phyloP scores from a whole-genome alignment of 352 stramenopile genomes.

The Globisporangium apiculatum region DNA sequence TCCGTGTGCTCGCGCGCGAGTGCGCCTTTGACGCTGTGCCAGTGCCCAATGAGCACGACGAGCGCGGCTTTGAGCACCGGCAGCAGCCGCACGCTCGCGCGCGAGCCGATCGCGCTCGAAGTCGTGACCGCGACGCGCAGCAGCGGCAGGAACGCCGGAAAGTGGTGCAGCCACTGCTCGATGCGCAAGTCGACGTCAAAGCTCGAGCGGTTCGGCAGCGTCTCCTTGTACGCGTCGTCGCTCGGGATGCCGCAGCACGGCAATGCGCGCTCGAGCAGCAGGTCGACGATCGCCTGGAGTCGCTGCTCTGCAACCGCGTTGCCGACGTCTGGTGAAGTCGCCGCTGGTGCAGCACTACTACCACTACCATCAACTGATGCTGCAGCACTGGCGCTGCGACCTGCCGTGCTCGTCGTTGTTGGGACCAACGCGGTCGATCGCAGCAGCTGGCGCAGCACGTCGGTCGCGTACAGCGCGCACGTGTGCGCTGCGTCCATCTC shows the following conservation, averaged over 20 bases:
- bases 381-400: too few species aligned
- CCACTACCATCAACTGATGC: too few species aligned
- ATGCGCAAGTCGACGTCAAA: conserved; percentile 75
- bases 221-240: conserved; percentile 81
- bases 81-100: conserved; percentile 47
- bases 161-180: conserved; percentile 83
- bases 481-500: conserved; percentile 57
- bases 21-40: conserved; percentile 78
- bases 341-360: too few species aligned
- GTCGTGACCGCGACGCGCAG: conserved; percentile 36
- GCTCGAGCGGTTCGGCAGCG: conserved; percentile 72
- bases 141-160: conserved; percentile 61
- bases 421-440: conserved; percentile 10
- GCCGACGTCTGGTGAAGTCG: too few species aligned
- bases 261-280: conserved; percentile 69
- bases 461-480: conserved; percentile 48
- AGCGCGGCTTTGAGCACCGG: conserved; percentile 69
- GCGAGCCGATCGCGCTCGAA: conserved; percentile 28
- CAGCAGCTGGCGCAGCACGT: conserved; percentile 46
- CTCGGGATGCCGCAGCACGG: conserved; percentile 69
- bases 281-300: conserved; percentile 49
- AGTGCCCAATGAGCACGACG: conserved; percentile 69
- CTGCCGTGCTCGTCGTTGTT: not conserved
- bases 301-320: conserved; percentile 22
- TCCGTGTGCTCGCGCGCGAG: conserved; percentile 58